Percentiles rank a stretch among this genome's conserved stretches.
These are phyloP conservation scores for Diaporthe capsici DNA, from an alignment of 2,329 filamentous ascomycete genomes.

Conservation along the genomic window DNA sequence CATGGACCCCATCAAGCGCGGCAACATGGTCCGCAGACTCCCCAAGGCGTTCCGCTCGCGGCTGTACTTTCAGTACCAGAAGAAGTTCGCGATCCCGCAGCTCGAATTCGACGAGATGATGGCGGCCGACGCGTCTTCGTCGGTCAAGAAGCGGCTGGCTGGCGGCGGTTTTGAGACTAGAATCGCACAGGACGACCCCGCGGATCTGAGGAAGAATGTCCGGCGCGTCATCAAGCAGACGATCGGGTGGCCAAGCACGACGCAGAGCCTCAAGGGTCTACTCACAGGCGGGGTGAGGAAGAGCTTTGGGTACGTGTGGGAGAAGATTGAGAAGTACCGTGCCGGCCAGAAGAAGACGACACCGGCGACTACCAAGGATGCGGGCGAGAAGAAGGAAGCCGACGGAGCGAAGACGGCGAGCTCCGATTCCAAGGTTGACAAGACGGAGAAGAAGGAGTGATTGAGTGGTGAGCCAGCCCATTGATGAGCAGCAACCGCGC, in stretches of 20 bases:
- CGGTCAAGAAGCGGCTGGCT: conserved; percentile 13
- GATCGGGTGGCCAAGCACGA: conserved; percentile 91
- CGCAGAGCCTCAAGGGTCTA: conserved; percentile 87
- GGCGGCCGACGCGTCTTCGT: conserved; percentile 77
- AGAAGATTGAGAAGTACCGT: conserved; percentile 81
- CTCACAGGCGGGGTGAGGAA: conserved; percentile 82
- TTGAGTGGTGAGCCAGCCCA: not conserved
- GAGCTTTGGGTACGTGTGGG: conserved; percentile 81
- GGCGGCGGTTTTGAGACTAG: conserved; percentile 82
- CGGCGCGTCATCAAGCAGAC: conserved; percentile 86
- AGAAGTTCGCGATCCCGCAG: conserved; percentile 87
- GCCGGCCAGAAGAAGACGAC: conserved; percentile 54
- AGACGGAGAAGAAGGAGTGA: conserved; percentile 38
- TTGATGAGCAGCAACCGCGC: not conserved
- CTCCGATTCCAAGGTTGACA: conserved; percentile 13
- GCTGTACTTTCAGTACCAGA: conserved; percentile 95
- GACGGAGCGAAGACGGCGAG: conserved; percentile 3
- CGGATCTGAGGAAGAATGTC: conserved; percentile 79
- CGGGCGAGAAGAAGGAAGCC: not conserved
- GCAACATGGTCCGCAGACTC: conserved; percentile 95
- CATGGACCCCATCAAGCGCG: conserved; percentile 90
- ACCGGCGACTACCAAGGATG: conserved; percentile 18
- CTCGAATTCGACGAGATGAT: conserved; percentile 90
- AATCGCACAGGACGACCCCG: conserved; percentile 79
- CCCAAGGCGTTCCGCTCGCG: conserved; percentile 89